A percentile compares a stretch with the other conserved stretches of the same genome.
Evolutionary conservation across 495 filamentous ascomycete species (phyloP).

Genomic region (Evernia prunastri): DNA sequence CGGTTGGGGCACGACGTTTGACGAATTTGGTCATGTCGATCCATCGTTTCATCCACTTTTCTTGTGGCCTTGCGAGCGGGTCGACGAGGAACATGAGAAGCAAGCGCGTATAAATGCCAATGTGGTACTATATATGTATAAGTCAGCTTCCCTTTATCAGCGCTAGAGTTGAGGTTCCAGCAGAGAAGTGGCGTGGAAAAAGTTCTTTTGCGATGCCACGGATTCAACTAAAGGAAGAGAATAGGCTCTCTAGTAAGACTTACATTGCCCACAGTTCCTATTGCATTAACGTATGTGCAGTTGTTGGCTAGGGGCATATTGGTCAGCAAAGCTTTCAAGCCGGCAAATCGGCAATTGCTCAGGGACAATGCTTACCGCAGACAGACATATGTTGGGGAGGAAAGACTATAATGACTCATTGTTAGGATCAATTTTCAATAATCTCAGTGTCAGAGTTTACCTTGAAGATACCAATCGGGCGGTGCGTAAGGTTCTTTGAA

Average conservation of each 20-base stretch:
- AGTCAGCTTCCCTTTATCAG: background rate
- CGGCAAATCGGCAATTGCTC: no score
- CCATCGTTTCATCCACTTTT: conserved; percentile 75
- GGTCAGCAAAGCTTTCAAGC: background rate
- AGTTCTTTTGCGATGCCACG: background rate
- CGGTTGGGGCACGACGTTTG: conserved; percentile 60
- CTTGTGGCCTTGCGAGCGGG: conserved; percentile 62
- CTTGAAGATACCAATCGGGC: conserved; percentile 73
- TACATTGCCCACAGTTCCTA: conserved; percentile 47
- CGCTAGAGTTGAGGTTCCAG: background rate
- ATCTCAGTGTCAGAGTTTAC: background rate
- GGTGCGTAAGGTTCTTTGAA: conserved; percentile 67
- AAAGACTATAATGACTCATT: conserved; percentile 52
- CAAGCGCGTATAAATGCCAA: conserved; percentile 81
- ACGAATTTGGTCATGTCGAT: conserved; percentile 75
- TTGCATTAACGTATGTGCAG: conserved; percentile 75
- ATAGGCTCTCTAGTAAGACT: background rate
- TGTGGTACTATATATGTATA: conserved; percentile 65
- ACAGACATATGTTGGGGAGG: conserved; percentile 47
- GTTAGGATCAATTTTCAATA: background rate
- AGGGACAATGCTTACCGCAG: conserved; percentile 13
- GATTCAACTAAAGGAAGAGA: background rate
- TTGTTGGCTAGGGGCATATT: conserved; percentile 54
- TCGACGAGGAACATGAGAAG: conserved; percentile 81
- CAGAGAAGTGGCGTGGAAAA: background rate